These are phyloP conservation scores for Zygoascus flipseniorum DNA, from an alignment of 805 yeast genomes.

Conservation along the genomic window DNA sequence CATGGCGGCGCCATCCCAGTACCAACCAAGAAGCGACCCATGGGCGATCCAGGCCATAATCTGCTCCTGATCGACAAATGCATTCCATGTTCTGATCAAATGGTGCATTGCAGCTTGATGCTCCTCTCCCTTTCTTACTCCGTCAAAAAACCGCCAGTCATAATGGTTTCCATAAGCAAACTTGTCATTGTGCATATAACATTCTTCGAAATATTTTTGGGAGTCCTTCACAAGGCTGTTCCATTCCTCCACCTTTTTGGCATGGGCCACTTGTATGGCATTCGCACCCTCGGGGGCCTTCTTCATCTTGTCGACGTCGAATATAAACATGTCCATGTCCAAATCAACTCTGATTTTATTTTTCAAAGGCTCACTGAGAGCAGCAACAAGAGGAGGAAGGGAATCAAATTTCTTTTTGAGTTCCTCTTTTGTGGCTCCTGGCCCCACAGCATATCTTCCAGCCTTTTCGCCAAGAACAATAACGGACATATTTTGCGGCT, in stretches of 20 bases:
- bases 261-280: slow-evolving; percentile 8
- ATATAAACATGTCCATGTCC: slow-evolving; percentile 10
- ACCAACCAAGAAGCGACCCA: slow-evolving; percentile 44
- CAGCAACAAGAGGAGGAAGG: slow-evolving; percentile 1
- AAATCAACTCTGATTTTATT: slow-evolving; percentile 11
- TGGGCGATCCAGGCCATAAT: slow-evolving; percentile 41
- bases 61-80: slow-evolving; percentile 36
- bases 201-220: slow-evolving; percentile 18
- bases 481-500: slow-evolving; percentile 13
- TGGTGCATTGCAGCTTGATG: slow-evolving; percentile 41
- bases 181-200: slow-evolving; percentile 13
- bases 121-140: slow-evolving; percentile 30
- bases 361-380: not conserved
- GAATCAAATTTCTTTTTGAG: not conserved
- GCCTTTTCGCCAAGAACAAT: slow-evolving; percentile 11
- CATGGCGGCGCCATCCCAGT: slow-evolving; percentile 39
- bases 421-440: not conserved
- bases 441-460: slow-evolving; percentile 1
- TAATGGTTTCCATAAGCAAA: slow-evolving; percentile 31
- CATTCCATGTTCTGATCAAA: slow-evolving; percentile 38
- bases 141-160: slow-evolving; percentile 61
- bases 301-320: slow-evolving; percentile 9
- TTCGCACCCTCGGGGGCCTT: slow-evolving; percentile 4
- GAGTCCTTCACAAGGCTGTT: slow-evolving; percentile 5
- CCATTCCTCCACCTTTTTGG: slow-evolving; percentile 12